A percentile compares a stretch with the other conserved stretches of the same genome.
Conservation (phyloP, 768 basidiomycete species). For the Agaricus subrufescens region DNA sequence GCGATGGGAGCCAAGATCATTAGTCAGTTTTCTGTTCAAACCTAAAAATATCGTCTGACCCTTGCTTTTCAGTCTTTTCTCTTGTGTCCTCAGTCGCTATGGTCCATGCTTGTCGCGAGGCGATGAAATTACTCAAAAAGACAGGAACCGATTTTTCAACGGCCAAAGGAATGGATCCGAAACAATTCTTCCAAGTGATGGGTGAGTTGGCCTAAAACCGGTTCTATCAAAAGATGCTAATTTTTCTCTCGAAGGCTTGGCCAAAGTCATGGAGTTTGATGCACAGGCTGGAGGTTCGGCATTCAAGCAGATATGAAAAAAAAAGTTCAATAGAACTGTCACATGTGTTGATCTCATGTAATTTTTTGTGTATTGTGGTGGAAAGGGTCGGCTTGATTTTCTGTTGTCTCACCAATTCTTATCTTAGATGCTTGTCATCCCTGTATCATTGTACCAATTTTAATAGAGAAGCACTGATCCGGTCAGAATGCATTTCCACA, state of each 20-base stretch:
- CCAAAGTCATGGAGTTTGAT: conserved; percentile 13
- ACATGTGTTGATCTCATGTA: not conserved
- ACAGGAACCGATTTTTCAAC: conserved; percentile 68
- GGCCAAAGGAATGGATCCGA: conserved; percentile 68
- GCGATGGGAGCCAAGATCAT: conserved; percentile 71
- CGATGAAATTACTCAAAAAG: conserved; percentile 71
- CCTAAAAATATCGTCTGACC: not conserved
- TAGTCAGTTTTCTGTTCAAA: conserved; percentile 40
- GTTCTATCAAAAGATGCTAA: not conserved
- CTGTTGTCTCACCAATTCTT: not conserved
- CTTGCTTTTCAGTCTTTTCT: conserved; percentile 53
- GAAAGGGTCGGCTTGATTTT: not conserved
- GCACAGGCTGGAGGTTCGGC: conserved; percentile 14
- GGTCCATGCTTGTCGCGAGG: conserved; percentile 73
- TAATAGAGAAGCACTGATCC: too few species aligned
- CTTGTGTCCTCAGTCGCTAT: conserved; percentile 74
- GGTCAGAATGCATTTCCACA: too few species aligned
- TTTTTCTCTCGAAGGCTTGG: conserved; percentile 9
- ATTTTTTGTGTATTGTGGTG: not conserved
- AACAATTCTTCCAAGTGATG: conserved; percentile 75
- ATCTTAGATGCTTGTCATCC: too few species aligned
- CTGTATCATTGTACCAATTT: too few species aligned
- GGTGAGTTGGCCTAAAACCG: conserved; percentile 28
- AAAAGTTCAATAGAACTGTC: not conserved
- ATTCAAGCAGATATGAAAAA: conserved; percentile 9